Base-by-base conservation (phyloP, 179 eudicot species). In the Heliamphora pulchella region DNA sequence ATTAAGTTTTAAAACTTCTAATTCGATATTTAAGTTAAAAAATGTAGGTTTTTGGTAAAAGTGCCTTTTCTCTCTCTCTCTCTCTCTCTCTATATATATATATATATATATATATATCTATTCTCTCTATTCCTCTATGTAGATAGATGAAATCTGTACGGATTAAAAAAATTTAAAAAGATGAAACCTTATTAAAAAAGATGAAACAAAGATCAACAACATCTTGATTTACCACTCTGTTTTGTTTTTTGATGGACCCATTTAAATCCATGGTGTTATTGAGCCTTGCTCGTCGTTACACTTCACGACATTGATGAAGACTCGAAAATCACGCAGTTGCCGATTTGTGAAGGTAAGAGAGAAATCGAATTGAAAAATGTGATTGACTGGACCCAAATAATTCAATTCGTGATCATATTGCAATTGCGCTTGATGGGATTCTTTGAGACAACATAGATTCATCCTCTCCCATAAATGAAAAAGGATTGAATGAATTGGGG, bases 201-300 rank as follows among this genome's bases (percentile, higher is more conserved):
- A 31, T 31, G 31, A 31, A 31, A 31, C 31, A 31, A 79, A 80
- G 78, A 89, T 91, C 86, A 92, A 92, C 78, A 59, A 85, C 51
- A 89, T 89, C 46, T 48, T 71, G 64, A 39, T 92, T 54, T 75
- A 94, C 14, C 94, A 90, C 72, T 92, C 92, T 0, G 89, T 89
- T 82, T 47, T 92, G 85, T 92, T 90, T 74, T 88, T 90, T 44
- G 83, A 80, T 0, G 89, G 86, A 3, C 68, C 83, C 15, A n/a
- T 90, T 44, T 55, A 88, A 0, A 89, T 90, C 15, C 94, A 90
- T 65, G 94, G 94, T 13, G 87, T 92, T 71, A 74, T 81, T 48
- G 84, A 74, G 1, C 84, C 93, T 1, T 87, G 89, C 80, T 80
- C 84, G n/a, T 15, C 80, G 2, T 63, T 82, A 46, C 55, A 83